Base-by-base conservation (phyloP, 441 rosid genomes). In the Gossypium davidsonii region DNA sequence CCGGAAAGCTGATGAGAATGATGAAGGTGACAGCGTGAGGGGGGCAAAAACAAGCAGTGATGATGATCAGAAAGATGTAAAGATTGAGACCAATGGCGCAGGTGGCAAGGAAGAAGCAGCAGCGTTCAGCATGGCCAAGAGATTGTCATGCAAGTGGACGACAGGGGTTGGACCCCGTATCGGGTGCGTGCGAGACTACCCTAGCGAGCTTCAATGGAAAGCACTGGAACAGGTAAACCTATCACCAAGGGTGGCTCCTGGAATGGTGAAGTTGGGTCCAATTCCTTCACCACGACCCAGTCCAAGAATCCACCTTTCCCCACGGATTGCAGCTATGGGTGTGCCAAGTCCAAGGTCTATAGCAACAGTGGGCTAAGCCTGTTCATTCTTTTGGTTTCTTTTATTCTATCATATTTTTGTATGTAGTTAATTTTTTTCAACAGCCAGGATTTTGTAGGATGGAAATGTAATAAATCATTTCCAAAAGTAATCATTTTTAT, bases 221-320 rank as follows among this genome's bases (percentile, higher is more conserved):
- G 94, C 91, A 9, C 83, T 89, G 70, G 90, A 89, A 49, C 89
- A 86, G 52, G 91, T 88, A 60, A 84, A 84, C 70, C 79, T 89
- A 14, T 89, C 94, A 3, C 94, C 94, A 12, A 84, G 88, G 17
- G 75, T 87, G 4, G 75, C 70, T 12, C 77, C 77, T 10, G 86
- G 87, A 4, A 0, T 60, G 0, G 65, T 71, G 11, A 69, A 72
- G 3, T 84, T 79, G 23, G 96, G 94, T 1, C 98, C 97, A 2
- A 85, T 94, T 49, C 98, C 98, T 3, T 94, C 97, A 1, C 97
- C 96, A 2, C 46, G 98, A 61, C 98, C 98, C 8, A 92, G 94
- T 68, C 91, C 96, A 63, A 85, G 79, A 71, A 77, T 90, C 39
- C 85, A 83, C 74, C 72, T 94, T 71, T 94, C 98, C 0, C 98